Evolutionary conservation across 31 red algal species (phyloP), one percentile per base, ranked within the genome.

Genomic region (Endocladia muricata): DNA sequence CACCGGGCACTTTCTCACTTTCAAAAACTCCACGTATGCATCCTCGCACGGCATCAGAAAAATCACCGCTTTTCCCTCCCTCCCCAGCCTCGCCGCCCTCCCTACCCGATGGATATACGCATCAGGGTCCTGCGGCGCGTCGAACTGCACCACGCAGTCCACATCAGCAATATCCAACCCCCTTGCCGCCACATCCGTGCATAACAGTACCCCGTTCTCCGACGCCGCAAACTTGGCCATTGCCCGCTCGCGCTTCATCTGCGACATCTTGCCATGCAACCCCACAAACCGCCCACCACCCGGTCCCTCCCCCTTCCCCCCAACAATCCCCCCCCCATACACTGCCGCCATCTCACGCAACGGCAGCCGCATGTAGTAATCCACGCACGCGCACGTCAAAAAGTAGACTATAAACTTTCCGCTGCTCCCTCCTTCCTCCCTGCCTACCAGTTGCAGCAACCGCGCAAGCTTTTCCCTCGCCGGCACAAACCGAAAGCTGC

Each of bases 131-230:
- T 86, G 83, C 1, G 94, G 94, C 4, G 89, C 64, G 39, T 93
- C 85, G 26, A 93, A 90, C 68, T 92, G 84, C 22, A 97, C 70
- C 8, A 97, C 86, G 66, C 85, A 88, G 26, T 86, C 79, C 35
- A 97, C 89, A 79, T 90, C 73, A 36, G 84, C 84, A 54, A 92
- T 77, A 55, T 97, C 94, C 32, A 97, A 69, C 29, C 94, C 94
- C 6, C 94, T 79, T 21, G 94, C 94, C 13, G 89, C 89, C 30
- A 97, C 85, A 69, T 97, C 94, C n/a, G 94, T 93, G 51, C 89
- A 89, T 6, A 93, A 26, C 28, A 97, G 62, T 40, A 93, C 56
- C 1, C 76, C 89, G 22, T 83, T 61, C 33, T 61, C 6, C 30
- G 76, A 86, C 4, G 59, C 32, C 19, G 67, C 29, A 75, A 96